phyloP scores from a whole-genome alignment of 179 eudicot species.

The Gypsophila paniculata region DNA sequence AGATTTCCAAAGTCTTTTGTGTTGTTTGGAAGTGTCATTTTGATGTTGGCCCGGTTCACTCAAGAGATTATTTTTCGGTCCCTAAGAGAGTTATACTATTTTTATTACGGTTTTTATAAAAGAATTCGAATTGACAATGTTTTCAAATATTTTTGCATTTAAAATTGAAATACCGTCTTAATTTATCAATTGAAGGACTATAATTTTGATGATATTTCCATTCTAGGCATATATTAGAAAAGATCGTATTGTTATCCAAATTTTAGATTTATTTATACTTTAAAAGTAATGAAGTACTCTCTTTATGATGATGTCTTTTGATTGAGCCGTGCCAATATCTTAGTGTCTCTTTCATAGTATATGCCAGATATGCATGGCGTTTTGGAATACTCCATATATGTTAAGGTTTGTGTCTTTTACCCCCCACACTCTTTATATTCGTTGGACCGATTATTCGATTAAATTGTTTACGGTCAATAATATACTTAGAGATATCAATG shows the following conservation, averaged over 20 bases:
- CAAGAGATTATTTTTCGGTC: slow-evolving; percentile 16
- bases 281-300: neutral
- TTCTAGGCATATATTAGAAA: too few species aligned
- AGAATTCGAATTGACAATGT: too few species aligned
- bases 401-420: neutral
- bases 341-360: slow-evolving; percentile 29
- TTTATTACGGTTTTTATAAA: neutral
- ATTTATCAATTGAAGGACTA: too few species aligned
- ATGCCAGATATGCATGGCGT: neutral
- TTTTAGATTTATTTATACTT: neutral
- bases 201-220: too few species aligned
- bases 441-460: too few species aligned
- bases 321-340: slow-evolving; percentile 61
- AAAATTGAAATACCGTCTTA: too few species aligned
- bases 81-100: neutral
- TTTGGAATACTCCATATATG: neutral
- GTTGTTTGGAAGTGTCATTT: slow-evolving; percentile 24
- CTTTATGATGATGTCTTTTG: slow-evolving; percentile 13
- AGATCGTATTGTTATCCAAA: neutral
- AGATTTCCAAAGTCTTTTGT: neutral
- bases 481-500: too few species aligned
- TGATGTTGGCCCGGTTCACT: slow-evolving; percentile 38
- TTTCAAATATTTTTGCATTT: neutral
- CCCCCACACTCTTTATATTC: too few species aligned
- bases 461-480: too few species aligned